Evolutionary conservation across 2,329 filamentous ascomycete genomes (phyloP).

Genomic region (Pseudogymnoascus sp.): DNA sequence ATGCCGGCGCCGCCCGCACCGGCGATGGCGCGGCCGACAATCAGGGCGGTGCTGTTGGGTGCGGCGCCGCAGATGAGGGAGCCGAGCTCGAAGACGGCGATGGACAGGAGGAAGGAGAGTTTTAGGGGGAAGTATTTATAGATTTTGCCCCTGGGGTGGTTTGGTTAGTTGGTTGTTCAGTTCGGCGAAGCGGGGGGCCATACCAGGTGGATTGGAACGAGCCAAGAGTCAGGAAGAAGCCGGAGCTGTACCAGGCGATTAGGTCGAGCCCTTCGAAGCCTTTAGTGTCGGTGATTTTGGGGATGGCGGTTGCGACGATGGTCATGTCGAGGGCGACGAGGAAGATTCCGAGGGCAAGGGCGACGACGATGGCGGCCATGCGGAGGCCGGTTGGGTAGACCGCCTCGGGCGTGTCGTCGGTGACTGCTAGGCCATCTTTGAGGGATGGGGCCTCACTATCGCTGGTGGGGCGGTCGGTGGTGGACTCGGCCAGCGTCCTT

Average conservation of each 20-base stretch:
- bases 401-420: constrained; percentile 12
- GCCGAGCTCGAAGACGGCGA: constrained; percentile 25
- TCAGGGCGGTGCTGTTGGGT: constrained; percentile 20
- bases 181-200: neutral
- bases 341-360: constrained; percentile 40
- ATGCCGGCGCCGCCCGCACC: constrained; percentile 19
- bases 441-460: neutral
- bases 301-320: constrained; percentile 49
- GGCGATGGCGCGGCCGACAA: constrained; percentile 24
- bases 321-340: constrained; percentile 37
- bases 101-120: constrained; percentile 14
- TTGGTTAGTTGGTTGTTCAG: neutral
- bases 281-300: constrained; percentile 43
- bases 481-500: neutral
- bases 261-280: constrained; percentile 41
- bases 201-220: constrained; percentile 12
- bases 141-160: constrained; percentile 13
- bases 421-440: neutral
- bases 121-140: constrained; percentile 22
- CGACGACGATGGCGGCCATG: constrained; percentile 36
- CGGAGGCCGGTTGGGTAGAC: constrained; percentile 24
- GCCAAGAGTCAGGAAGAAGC: constrained; percentile 41
- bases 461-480: neutral
- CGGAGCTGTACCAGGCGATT: constrained; percentile 51
- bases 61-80: constrained; percentile 22